phyloP scores from a whole-genome alignment of 139 green algal genomes.

The Coelastrella sp. region DNA sequence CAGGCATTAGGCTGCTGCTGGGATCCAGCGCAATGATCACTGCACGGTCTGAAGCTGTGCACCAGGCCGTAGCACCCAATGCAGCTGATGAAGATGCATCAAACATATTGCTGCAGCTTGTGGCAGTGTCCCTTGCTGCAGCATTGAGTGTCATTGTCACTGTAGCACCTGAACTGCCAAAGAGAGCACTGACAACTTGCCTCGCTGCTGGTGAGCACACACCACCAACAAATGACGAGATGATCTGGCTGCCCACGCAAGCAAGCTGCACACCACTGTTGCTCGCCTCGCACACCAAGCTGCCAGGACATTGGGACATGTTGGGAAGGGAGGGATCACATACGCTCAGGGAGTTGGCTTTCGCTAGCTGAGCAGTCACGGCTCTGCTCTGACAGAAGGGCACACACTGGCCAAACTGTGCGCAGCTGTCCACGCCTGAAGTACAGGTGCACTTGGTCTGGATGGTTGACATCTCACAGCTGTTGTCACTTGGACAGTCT shows the following conservation, averaged over 20 bases:
- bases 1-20: not conserved
- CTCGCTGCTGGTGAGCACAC: not conserved
- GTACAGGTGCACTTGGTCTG: not conserved
- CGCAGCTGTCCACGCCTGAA: constrained; percentile 7
- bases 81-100: not conserved
- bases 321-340: constrained; percentile 11
- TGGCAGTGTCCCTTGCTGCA: not conserved
- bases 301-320: not conserved
- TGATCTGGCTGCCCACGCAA: not conserved
- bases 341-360: not conserved
- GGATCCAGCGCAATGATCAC: not conserved
- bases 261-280: not conserved
- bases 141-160: not conserved
- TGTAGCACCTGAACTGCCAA: not conserved
- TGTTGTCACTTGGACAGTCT: not conserved
- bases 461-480: not conserved
- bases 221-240: not conserved
- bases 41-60: not conserved
- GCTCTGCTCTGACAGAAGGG: not conserved
- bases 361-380: not conserved
- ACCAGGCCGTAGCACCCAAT: not conserved
- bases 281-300: not conserved
- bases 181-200: not conserved
- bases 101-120: not conserved
- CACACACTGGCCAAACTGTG: not conserved